Base-by-base conservation (phyloP, 192 early-diverging fungal genomes). In the Coemansia sp. region DNA sequence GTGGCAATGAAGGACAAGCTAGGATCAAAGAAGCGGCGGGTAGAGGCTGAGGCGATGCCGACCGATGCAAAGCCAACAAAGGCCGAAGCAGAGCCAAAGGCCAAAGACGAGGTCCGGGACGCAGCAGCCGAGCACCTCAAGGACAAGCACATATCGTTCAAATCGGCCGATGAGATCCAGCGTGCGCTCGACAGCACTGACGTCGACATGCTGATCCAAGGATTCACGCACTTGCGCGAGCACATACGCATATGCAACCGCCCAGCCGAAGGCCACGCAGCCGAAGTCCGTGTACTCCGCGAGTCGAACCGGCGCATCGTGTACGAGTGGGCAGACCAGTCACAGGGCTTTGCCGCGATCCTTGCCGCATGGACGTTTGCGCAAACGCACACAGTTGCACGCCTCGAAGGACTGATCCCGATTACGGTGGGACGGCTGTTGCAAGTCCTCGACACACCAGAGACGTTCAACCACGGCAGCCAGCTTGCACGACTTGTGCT, bases 221-320 rank as follows among this genome's bases (percentile, higher is more conserved):
- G 78, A 14, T 64, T 76, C 54, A 76, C 55, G 63, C 73, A 82
- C 36, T 50, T 77, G 8, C 70, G 74, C 26, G 79, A 82, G 64
- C 79, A 82, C 26, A 51, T 82, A 12, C 68, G 60, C 38, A 63
- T 76, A n/a, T 82, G 73, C 57, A 82, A 72, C 31, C 59, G 64
- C 10, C 8, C 47, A 19, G 37, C 34, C 7, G 62, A 49, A 10
- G 23, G 26, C 1, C 44, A 31, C 15, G 31, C 53, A 6, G 40
- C 40, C 1, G 62, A 68, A 54, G 67, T 50, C 0, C 66, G 65
- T 14, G 52, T 21, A 55, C 65, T 70, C 11, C 60, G 59, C 19
- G 79, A 77, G 52, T n/a, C 66, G 5, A 53, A 69, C 26, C 55
- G 60, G 19, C 79, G 74, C 5, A 65, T 82, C 0, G 74, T 82